phyloP scores from a whole-genome alignment of 768 basidiomycete genomes.

The Kondoa subrosea region DNA sequence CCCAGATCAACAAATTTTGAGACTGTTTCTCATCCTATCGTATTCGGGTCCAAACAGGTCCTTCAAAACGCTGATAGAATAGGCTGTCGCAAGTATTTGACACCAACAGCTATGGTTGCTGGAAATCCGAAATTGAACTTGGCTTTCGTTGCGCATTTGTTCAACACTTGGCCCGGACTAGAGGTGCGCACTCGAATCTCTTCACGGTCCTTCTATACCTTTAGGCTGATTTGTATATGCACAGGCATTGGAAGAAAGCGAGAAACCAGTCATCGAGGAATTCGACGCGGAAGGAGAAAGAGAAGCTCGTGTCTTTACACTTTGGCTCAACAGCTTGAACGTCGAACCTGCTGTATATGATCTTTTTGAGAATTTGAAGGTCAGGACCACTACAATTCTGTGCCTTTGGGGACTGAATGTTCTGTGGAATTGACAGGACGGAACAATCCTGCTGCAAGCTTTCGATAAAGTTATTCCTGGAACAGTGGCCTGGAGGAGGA shows the following conservation, averaged over 20 bases:
- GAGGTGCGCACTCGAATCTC: conserved; percentile 31
- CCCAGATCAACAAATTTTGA: neutral
- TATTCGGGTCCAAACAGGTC: conserved; percentile 38
- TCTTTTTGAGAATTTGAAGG: conserved; percentile 86
- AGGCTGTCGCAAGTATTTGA: conserved; percentile 88
- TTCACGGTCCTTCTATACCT: neutral
- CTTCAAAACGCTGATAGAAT: conserved; percentile 85
- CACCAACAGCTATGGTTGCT: conserved; percentile 70
- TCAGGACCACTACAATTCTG: conserved; percentile 20
- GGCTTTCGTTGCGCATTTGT: conserved; percentile 93
- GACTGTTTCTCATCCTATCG: neutral
- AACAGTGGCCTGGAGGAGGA: conserved; percentile 81
- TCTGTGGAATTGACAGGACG: conserved; percentile 38
- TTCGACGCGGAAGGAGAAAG: conserved; percentile 98
- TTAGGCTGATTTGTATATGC: neutral
- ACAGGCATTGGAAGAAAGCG: conserved; percentile 77
- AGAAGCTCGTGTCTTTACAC: conserved; percentile 90
- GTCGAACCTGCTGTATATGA: conserved; percentile 95
- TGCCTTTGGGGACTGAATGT: neutral
- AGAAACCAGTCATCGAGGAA: conserved; percentile 86
- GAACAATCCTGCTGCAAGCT: conserved; percentile 76
- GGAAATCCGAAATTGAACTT: conserved; percentile 96
- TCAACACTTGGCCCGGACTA: conserved; percentile 92
- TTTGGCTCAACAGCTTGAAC: conserved; percentile 94
- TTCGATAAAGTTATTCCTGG: conserved; percentile 92